phyloP scores from a whole-genome alignment of 805 yeast species.

The Cyberlindnera petersonii region DNA sequence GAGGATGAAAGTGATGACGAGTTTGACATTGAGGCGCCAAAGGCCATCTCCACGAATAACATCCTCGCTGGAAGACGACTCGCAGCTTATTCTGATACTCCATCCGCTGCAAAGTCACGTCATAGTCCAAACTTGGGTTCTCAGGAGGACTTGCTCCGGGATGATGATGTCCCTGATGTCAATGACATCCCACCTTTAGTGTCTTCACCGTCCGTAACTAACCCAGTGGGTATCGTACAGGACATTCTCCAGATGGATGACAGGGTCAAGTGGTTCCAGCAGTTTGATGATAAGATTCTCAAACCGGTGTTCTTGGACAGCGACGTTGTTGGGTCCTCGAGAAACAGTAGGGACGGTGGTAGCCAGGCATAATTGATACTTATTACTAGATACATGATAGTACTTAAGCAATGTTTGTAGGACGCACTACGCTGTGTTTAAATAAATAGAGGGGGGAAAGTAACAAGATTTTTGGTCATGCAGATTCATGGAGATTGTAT shows the following conservation, averaged over 20 bases:
- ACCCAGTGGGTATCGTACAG: conserved; percentile 20
- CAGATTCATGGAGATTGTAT: no score
- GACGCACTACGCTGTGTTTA: no score
- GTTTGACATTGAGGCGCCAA: conserved; percentile 82
- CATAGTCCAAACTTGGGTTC: conserved; percentile 21
- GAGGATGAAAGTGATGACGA: conserved; percentile 89
- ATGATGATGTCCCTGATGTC: conserved; percentile 22
- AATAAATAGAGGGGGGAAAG: not conserved
- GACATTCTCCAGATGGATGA: conserved; percentile 52
- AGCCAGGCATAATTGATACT: not conserved
- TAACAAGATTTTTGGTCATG: no score
- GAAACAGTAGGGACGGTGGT: conserved; percentile 18
- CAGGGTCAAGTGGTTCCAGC: conserved; percentile 86
- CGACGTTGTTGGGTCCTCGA: conserved; percentile 19
- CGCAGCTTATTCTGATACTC: conserved; percentile 28
- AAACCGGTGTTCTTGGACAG: conserved; percentile 85
- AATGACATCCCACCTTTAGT: conserved; percentile 28
- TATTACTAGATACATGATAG: no score
- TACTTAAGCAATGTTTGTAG: no score
- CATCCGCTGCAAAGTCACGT: conserved; percentile 14
- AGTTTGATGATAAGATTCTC: conserved; percentile 88
- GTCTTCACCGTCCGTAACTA: conserved; percentile 7
- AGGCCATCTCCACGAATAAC: conserved; percentile 15
- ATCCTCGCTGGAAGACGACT: conserved; percentile 22
- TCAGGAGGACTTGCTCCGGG: conserved; percentile 23